Conservation (phyloP, 371 early-diverging fungal species). For the Lichtheimia ramosa region DNA sequence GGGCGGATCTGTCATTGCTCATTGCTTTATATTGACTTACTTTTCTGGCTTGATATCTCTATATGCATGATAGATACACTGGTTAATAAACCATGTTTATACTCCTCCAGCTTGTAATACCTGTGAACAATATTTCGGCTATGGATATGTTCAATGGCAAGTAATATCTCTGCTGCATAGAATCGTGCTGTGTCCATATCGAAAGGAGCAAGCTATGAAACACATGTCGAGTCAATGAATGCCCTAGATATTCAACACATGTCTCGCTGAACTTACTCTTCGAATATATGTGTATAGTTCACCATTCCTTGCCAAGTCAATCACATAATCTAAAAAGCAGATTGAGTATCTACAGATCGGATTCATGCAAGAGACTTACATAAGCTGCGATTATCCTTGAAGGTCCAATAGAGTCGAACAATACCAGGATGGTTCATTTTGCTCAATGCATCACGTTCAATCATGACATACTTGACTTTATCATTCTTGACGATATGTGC, state of each 20-base stretch:
- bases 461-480: constrained; percentile 93
- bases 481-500: constrained; percentile 90
- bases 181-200: constrained; percentile 69
- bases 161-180: constrained; percentile 88
- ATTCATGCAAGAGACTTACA: constrained; percentile 49
- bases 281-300: constrained; percentile 83
- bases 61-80: not conserved
- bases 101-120: constrained; percentile 22
- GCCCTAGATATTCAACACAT: too few species aligned
- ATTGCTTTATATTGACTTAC: constrained; percentile 34
- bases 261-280: constrained; percentile 38
- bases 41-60: constrained; percentile 92
- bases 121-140: constrained; percentile 78
- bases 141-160: constrained; percentile 87
- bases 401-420: constrained; percentile 90
- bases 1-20: not conserved
- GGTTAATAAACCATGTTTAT: not conserved
- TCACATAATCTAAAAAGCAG: constrained; percentile 68
- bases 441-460: constrained; percentile 89
- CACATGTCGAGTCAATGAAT: too few species aligned
- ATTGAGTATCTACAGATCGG: not conserved
- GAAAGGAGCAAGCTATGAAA: constrained; percentile 68
- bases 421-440: constrained; percentile 86
- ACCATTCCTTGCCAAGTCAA: constrained; percentile 89
- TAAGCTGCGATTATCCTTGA: constrained; percentile 87